phyloP scores from a whole-genome alignment of 352 stramenopile species.

The Pythium aphanidermatum region DNA sequence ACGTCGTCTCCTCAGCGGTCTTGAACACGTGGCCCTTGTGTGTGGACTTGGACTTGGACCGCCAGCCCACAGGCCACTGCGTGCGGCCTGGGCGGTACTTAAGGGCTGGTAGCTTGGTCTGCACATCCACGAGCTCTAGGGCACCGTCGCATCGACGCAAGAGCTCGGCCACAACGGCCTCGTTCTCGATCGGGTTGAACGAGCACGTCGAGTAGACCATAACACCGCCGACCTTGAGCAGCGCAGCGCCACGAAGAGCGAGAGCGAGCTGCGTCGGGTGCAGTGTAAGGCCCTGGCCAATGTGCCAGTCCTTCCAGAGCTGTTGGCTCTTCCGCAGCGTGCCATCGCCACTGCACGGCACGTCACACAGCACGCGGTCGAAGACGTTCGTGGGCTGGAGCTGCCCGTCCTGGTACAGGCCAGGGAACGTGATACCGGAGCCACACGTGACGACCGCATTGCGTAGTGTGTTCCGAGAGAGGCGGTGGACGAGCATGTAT shows the following conservation, averaged over 20 bases:
- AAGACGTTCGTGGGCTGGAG: conserved; percentile 87
- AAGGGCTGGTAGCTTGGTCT: conserved; percentile 48
- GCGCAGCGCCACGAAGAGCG: conserved; percentile 81
- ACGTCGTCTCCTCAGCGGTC: conserved; percentile 7
- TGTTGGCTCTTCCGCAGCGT: conserved; percentile 97
- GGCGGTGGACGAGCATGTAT: conserved; percentile 97
- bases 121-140: conserved; percentile 89
- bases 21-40: conserved; percentile 76
- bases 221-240: conserved; percentile 87
- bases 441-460: conserved; percentile 91
- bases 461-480: conserved; percentile 75
- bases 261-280: conserved; percentile 93
- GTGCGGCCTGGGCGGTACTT: conserved; percentile 42
- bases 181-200: conserved; percentile 98
- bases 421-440: conserved; percentile 91
- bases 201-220: conserved; percentile 98
- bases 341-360: conserved; percentile 97
- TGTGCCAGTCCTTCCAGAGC: conserved; percentile 94
- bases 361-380: conserved; percentile 97
- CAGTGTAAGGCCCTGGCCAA: conserved; percentile 86
- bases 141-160: conserved; percentile 82
- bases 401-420: conserved; percentile 54
- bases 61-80: conserved; percentile 75
- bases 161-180: conserved; percentile 96
- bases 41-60: conserved; percentile 83